phyloP scores from a whole-genome alignment of 208 protist genomes.

The Crithidia expoeki region DNA sequence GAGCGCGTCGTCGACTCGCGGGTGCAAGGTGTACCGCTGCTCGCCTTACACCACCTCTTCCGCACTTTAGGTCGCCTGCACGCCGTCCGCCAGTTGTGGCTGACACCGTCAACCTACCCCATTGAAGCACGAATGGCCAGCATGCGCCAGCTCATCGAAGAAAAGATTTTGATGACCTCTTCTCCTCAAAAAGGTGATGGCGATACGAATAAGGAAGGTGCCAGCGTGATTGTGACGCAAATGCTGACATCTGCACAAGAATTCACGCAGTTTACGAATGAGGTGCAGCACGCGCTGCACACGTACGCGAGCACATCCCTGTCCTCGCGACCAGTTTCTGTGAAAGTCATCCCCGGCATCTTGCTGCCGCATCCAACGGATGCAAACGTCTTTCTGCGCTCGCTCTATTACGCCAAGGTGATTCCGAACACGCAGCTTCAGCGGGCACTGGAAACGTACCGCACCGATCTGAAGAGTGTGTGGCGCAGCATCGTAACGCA shows the following conservation, averaged over 20 bases:
- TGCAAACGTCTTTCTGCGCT: conserved; percentile 22
- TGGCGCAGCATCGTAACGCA: conserved; percentile 20
- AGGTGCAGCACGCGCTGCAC: conserved; percentile 20
- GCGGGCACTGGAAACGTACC: conserved; percentile 20
- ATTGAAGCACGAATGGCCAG: conserved; percentile 16
- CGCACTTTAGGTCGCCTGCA: conserved; percentile 15
- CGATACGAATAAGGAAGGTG: no score
- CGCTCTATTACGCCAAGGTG: conserved; percentile 33
- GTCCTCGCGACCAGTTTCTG: background rate
- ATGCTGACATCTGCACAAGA: conserved; percentile 31
- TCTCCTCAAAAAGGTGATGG: no score
- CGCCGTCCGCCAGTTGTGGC: conserved; percentile 23
- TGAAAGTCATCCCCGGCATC: conserved; percentile 25
- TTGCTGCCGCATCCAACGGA: conserved; percentile 29
- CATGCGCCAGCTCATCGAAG: conserved; percentile 25
- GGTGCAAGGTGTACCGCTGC: conserved; percentile 1
- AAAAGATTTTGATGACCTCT: conserved; percentile 28
- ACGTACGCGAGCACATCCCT: background rate
- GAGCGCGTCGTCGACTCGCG: background rate
- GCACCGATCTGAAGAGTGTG: conserved; percentile 6
- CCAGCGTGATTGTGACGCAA: conserved; percentile 41
- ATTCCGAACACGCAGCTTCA: conserved; percentile 28
- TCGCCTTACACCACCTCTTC: conserved; percentile 18
- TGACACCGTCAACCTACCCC: conserved; percentile 30
- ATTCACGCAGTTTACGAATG: conserved; percentile 27